Evolutionary conservation across 1,284 basidiomycete species (phyloP).

Genomic region (Coniferiporia sulphurascens): DNA sequence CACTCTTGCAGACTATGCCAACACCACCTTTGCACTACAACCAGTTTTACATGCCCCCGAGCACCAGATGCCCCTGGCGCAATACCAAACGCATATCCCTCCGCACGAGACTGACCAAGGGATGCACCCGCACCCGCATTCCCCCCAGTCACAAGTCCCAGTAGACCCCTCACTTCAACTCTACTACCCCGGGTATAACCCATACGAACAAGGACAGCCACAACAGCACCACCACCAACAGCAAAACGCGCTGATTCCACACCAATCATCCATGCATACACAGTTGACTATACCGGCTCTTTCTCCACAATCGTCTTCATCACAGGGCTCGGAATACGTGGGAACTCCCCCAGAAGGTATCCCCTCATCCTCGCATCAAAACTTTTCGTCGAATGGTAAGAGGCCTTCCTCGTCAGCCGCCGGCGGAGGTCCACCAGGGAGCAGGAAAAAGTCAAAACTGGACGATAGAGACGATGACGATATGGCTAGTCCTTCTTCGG

Average conservation of each 20-base stretch:
- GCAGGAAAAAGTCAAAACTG: constrained; percentile 54
- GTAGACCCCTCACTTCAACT: constrained; percentile 17
- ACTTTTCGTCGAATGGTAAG: constrained; percentile 44
- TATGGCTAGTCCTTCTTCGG: constrained; percentile 45
- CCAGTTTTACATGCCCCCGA: constrained; percentile 16
- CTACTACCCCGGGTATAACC: constrained; percentile 16
- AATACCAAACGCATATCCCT: constrained; percentile 11
- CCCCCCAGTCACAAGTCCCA: constrained; percentile 16
- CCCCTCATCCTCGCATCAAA: constrained; percentile 36
- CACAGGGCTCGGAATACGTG: constrained; percentile 67
- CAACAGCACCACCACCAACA: constrained; percentile 13
- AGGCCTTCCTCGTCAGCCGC: constrained; percentile 52
- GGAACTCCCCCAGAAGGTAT: constrained; percentile 64
- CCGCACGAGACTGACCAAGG: constrained; percentile 13
- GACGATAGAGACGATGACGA: constrained; percentile 46
- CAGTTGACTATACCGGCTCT: constrained; percentile 19
- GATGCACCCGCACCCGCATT: constrained; percentile 16
- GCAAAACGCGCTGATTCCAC: constrained; percentile 18
- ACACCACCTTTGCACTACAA: constrained; percentile 10
- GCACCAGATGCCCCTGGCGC: constrained; percentile 14
- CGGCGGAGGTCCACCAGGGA: constrained; percentile 36
- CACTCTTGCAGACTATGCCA: constrained; percentile 7
- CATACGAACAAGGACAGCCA: constrained; percentile 14
- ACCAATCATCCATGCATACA: constrained; percentile 20
- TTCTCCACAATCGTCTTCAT: constrained; percentile 46